phyloP scores from a whole-genome alignment of 2,329 filamentous ascomycete genomes.

The Escovopsis sp. region DNA sequence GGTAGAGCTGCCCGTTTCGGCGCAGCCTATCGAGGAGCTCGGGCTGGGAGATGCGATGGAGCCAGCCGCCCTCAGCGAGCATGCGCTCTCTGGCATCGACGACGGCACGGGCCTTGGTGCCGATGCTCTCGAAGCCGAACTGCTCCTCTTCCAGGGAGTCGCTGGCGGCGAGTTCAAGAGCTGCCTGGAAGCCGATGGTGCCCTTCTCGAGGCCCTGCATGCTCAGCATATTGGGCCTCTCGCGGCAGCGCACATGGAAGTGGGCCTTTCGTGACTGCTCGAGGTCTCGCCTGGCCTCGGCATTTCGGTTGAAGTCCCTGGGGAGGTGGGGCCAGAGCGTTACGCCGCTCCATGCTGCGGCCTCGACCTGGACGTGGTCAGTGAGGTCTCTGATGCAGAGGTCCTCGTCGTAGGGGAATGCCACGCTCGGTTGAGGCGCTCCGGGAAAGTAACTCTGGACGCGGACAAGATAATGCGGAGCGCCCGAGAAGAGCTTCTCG shows the following conservation, averaged over 20 bases:
- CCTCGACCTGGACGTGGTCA: constrained; percentile 48
- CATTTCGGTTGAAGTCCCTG: constrained; percentile 30
- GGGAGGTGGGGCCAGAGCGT: constrained; percentile 50
- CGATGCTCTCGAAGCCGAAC: constrained; percentile 41
- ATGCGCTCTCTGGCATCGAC: constrained; percentile 43
- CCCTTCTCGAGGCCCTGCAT: constrained; percentile 58
- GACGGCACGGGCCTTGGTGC: constrained; percentile 37
- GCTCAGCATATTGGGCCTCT: constrained; percentile 57
- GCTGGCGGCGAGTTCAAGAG: constrained; percentile 47
- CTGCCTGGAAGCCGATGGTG: constrained; percentile 53
- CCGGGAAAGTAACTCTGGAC: constrained; percentile 43
- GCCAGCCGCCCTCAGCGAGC: constrained; percentile 34
- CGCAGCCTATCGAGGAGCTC: constrained; percentile 43
- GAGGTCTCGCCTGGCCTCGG: constrained; percentile 25
- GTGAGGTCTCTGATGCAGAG: constrained; percentile 46
- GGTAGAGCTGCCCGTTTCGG: constrained; percentile 39
- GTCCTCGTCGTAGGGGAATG: constrained; percentile 52
- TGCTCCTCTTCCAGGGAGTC: constrained; percentile 50
- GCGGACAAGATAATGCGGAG: constrained; percentile 53
- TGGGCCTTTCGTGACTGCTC: constrained; percentile 34
- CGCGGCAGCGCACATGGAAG: constrained; percentile 42
- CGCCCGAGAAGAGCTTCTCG: constrained; percentile 59
- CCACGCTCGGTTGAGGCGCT: constrained; percentile 45
- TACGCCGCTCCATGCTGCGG: constrained; percentile 46
- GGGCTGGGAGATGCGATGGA: constrained; percentile 41